Evolutionary conservation across 2,329 filamentous ascomycete species (phyloP), one percentile per base, ranked within the genome.

Genomic region (Diaporthe helianthi): DNA sequence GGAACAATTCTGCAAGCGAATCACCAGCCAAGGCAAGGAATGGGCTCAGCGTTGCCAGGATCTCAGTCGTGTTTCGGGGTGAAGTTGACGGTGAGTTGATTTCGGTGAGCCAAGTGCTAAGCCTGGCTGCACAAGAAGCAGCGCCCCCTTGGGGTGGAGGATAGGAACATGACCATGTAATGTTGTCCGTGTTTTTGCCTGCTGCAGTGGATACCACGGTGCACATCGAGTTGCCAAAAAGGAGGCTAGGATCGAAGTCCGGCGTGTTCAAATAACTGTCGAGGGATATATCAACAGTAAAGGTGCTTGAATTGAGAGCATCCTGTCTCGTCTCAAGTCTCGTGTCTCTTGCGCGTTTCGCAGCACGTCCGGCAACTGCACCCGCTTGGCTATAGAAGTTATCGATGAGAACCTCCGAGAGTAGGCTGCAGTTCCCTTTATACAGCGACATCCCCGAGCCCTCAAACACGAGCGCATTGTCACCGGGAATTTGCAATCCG

Each of bases 401-500:
- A 31, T 69, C 67, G 19, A 76, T 69, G 15, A 69, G 33, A 22
- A 76, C 69, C 9, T 73, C 72, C 9, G 70, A 72, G 9, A 71
- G 67, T 0, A 70, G 52, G n/a, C 64, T 67, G 47, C 74, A 76
- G 19, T 67, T 70, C 1, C 68, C 72, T n/a, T 69, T 69, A 51
- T 69, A 76, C 38, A 74, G 67, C 51, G 73, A 72, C 31, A 76
- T 71, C 4, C 74, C 74, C 7, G 65, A 71, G 1, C 68, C 68
- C 33, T 76, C 71, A 51, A 76, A 75, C 1, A 75, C 71, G 4
- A 75, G 31, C 7, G 71, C 72, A 36, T 72, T 69, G 17, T 72
- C 72, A 0, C 64, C 68, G 5, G 72, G 64, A 2, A 74, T 52
- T 19, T 68, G 54, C 13, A 74, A 46, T 1, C 70, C 73, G 12